Base-by-base conservation (phyloP, 257 asterid species). In the Euphrasia confusa region DNA sequence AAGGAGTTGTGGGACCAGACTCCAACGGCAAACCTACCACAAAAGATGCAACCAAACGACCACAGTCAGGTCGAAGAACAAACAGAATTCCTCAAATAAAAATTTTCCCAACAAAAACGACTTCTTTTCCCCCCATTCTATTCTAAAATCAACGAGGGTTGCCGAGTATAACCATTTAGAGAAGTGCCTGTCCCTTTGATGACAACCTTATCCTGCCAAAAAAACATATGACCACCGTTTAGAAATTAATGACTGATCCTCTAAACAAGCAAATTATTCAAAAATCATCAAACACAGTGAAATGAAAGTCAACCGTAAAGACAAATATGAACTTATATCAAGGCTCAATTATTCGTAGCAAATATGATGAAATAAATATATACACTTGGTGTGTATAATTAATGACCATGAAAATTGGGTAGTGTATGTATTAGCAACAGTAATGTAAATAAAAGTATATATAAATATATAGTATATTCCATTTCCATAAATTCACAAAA, bases 1-100 rank as follows among this genome's bases (percentile, higher is more conserved):
- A 93, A 81, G 89, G 85, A 75, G 86, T 77, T 42, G 96, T 83
- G 96, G 99, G 95, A 59, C 91, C 96, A 65, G 87, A 73, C 73
- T 72, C 89, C 91, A 87, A 67, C 39, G 86, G 87, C 52, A 92
- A 86, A 80, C 85, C 99, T 93, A 78, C 89, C 94, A 78, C 80
- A 71, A 79, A 77, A 21, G 65, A 59, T 60, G 73, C 56, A 77
- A 80, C 66, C 71, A 64, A 63, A 76, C 55, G 55, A 70, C 72
- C 66, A 64, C 60, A 70, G 73, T 80, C 77, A 80, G 75, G 68
- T 67, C 62, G 71, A 65, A 71, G 56, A 42, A 60, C 52, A 68
- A 70, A 70, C 53, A 11, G 53, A 40, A 65, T 59, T n/a, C 33
- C 40, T 61, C 59, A n/a, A 39, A 55, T 35, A 60, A 58, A 3